A percentile compares a stretch with the other conserved stretches of the same genome.
phyloP scores from a whole-genome alignment of 495 filamentous ascomycete species.

The Podospora conica region DNA sequence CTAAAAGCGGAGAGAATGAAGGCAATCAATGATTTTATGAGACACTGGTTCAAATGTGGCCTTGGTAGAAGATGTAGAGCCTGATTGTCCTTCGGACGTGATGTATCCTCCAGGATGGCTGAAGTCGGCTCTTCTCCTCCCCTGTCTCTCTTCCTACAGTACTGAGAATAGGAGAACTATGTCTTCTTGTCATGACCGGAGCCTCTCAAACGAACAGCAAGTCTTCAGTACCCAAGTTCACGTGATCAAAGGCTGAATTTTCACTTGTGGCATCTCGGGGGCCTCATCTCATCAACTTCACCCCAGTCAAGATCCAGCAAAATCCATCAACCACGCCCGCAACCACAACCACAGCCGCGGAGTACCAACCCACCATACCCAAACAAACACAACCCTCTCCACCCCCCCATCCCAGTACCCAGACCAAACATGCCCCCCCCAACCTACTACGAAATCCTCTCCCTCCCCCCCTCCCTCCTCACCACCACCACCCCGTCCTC shows the following conservation, averaged over 20 bases:
- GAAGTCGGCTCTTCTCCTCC: background rate
- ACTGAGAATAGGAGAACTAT: background rate
- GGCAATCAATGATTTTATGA: background rate
- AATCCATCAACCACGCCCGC: background rate
- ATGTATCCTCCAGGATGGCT: background rate
- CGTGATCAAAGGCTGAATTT: slow-evolving; percentile 1
- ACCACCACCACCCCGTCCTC: slow-evolving; percentile 4
- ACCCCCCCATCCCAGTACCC: background rate
- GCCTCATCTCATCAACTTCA: background rate
- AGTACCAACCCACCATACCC: background rate
- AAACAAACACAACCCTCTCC: background rate
- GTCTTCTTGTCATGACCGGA: background rate
- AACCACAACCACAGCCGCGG: background rate
- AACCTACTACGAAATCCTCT: slow-evolving; percentile 43
- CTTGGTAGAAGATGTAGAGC: background rate
- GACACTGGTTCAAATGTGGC: background rate
- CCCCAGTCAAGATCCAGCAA: background rate
- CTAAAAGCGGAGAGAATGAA: background rate
- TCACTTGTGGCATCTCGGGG: background rate
- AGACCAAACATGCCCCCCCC: slow-evolving; percentile 1
- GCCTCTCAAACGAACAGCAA: background rate
- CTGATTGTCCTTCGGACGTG: background rate
- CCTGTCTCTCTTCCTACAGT: background rate
- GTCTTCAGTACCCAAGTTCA: background rate
- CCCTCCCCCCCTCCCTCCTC: slow-evolving; percentile 28